Base-by-base conservation (phyloP, 345 rosid genomes). In the Passiflora organensis region DNA sequence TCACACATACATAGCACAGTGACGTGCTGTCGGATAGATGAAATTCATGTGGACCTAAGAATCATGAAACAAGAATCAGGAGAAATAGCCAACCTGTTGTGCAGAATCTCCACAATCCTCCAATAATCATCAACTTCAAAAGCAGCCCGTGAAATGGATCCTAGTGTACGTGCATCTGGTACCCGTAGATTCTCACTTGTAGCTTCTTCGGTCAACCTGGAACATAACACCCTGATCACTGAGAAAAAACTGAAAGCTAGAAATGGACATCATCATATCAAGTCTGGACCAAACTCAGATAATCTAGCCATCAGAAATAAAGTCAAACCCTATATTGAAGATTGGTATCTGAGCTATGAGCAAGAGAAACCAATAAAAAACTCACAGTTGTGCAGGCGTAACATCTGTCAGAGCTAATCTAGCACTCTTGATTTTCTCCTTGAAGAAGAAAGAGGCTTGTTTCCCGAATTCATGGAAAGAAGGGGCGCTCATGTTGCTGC, bases 391-490 rank as follows among this genome's bases (percentile, higher is more conserved):
- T 21, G 82, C 75, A 34, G 93, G 95, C 17, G 96, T 86, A 16
- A 88, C 95, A 53, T 88, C 95, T 9, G 96, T 91, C 60, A 91
- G 85, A 66, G 81, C 98, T 51, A 91, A 71, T 39, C 96, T 78
- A 37, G 95, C 98, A 46, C 82, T 83, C 76, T 82, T 88, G 68
- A 91, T 80, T 82, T 88, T 91, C 67, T 88, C 96, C 76, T 82
- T 91, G 73, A 91, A 56, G 68, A 88, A 91, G 67, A 91, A 91
- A 4, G 96, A 91, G 48, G 96, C 95, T 59, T 91, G 98, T 55
- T 84, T 88, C 84, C 75, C 88, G 64, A 91, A 56, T 24, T 91
- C 93, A 66, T 58, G 80, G 59, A 91, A 84, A 32, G 80, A 74
- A 24, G 85, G 72, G 11, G 80, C 54, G 59, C 75, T 76, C 82